phyloP scores from a whole-genome alignment of 371 early-diverging fungal species.

The Mucor plumbeus region DNA sequence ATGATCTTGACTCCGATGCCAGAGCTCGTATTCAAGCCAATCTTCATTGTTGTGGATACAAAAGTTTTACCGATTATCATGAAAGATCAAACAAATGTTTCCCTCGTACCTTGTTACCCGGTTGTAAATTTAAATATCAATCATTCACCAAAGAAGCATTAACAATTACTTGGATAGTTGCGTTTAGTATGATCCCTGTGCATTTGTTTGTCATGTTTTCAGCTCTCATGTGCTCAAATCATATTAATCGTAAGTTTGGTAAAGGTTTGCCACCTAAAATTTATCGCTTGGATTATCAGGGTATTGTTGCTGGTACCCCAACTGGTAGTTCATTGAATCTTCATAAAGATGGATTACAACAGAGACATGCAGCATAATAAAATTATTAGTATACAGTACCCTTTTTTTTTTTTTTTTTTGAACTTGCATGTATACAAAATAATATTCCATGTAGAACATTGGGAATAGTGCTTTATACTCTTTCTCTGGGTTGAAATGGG shows the following conservation, averaged over 20 bases:
- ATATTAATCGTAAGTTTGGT: constrained; percentile 58
- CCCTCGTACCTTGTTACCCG: constrained; percentile 60
- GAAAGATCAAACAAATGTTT: constrained; percentile 63
- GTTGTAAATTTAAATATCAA: constrained; percentile 57
- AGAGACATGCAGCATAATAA: constrained; percentile 26
- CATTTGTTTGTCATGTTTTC: constrained; percentile 57
- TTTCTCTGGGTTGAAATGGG: too few species aligned
- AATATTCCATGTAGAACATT: too few species aligned
- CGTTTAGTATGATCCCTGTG: constrained; percentile 53
- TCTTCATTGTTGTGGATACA: constrained; percentile 66
- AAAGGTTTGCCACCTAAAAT: constrained; percentile 57
- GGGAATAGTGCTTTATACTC: too few species aligned
- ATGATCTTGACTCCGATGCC: constrained; percentile 39
- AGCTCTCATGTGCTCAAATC: constrained; percentile 62
- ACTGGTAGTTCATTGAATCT: constrained; percentile 51
- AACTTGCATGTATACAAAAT: too few species aligned
- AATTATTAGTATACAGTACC: too few species aligned
- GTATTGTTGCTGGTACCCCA: constrained; percentile 53
- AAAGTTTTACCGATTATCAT: constrained; percentile 56
- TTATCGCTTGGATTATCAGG: constrained; percentile 54
- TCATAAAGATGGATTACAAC: constrained; percentile 44
- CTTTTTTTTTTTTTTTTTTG: too few species aligned
- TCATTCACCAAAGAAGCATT: constrained; percentile 50
- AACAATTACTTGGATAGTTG: constrained; percentile 48
- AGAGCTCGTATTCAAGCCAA: constrained; percentile 52